Evolutionary conservation across 2,329 filamentous ascomycete genomes (phyloP).

Genomic region (Fusarium annulatum): DNA sequence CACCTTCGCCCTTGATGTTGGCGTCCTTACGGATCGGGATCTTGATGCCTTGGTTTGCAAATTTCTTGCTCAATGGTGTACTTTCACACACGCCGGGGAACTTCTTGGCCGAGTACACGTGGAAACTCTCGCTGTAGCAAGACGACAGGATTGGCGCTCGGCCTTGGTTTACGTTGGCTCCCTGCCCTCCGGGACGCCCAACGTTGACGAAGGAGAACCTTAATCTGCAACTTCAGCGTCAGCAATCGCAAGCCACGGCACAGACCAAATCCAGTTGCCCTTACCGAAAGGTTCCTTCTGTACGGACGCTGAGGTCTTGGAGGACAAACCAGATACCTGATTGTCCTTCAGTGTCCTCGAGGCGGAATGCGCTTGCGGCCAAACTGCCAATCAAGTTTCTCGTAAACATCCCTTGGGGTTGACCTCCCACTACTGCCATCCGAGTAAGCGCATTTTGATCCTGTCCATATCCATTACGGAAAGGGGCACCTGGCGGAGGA

Average conservation of each 20-base stretch:
- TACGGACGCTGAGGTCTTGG: conserved; percentile 93
- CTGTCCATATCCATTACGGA: conserved; percentile 47
- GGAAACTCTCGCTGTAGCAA: conserved; percentile 88
- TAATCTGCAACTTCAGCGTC: conserved; percentile 55
- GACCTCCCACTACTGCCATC: conserved; percentile 55
- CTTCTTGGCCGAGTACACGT: conserved; percentile 96
- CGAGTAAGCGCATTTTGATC: conserved; percentile 48
- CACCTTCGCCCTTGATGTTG: conserved; percentile 63
- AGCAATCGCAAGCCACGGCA: conserved; percentile 12
- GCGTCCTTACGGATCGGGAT: conserved; percentile 95
- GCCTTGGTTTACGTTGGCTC: conserved; percentile 72
- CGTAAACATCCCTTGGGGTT: conserved; percentile 87
- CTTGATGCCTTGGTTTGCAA: conserved; percentile 94
- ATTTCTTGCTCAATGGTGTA: conserved; percentile 89
- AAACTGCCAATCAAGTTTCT: conserved; percentile 94
- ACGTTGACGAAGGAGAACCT: conserved; percentile 87
- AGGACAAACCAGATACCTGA: conserved; percentile 97
- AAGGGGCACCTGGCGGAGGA: conserved; percentile 43
- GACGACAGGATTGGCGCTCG: conserved; percentile 85
- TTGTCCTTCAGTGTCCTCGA: conserved; percentile 82
- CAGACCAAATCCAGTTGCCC: conserved; percentile 12
- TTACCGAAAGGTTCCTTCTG: conserved; percentile 90
- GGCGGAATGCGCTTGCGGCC: conserved; percentile 85
- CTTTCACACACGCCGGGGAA: conserved; percentile 98
- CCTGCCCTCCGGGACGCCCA: conserved; percentile 60